Conservation (phyloP, 2,329 filamentous ascomycete genomes). For the Sclerotinia sclerotiorum region DNA sequence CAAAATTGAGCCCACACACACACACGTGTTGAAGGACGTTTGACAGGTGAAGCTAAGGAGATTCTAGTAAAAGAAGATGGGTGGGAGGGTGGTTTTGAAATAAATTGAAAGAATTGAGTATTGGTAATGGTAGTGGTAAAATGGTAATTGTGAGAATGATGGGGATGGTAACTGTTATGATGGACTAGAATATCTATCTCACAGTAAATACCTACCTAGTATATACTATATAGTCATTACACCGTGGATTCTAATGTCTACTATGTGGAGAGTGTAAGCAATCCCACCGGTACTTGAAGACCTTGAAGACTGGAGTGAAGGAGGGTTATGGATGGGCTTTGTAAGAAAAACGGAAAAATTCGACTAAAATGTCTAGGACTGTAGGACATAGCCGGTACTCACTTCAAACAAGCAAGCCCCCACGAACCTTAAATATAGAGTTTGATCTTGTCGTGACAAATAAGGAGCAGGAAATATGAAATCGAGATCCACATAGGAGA, state of each 20-base stretch:
- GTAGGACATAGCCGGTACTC: too few species aligned
- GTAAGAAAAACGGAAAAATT: not conserved
- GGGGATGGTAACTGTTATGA: not conserved
- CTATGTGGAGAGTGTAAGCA: too few species aligned
- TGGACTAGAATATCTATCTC: not conserved
- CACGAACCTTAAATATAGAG: conserved; percentile 3
- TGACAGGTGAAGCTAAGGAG: not conserved
- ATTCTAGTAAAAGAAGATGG: not conserved
- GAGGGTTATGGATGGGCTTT: too few species aligned
- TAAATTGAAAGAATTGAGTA: not conserved
- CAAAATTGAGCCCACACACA: not conserved
- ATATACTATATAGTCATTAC: too few species aligned
- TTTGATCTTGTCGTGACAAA: not conserved
- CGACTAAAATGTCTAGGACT: too few species aligned
- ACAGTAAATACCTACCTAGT: not conserved
- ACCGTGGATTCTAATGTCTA: too few species aligned
- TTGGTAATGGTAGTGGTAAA: not conserved
- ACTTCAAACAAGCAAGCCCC: not conserved
- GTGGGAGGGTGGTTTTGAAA: not conserved
- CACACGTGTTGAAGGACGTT: not conserved
- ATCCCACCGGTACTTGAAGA: too few species aligned
- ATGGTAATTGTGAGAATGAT: too few species aligned
- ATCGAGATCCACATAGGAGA: not conserved
- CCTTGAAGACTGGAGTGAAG: too few species aligned
- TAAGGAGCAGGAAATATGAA: not conserved